Conservation (phyloP, 768 basidiomycete genomes). For the Thelephora aurantiotincta region DNA sequence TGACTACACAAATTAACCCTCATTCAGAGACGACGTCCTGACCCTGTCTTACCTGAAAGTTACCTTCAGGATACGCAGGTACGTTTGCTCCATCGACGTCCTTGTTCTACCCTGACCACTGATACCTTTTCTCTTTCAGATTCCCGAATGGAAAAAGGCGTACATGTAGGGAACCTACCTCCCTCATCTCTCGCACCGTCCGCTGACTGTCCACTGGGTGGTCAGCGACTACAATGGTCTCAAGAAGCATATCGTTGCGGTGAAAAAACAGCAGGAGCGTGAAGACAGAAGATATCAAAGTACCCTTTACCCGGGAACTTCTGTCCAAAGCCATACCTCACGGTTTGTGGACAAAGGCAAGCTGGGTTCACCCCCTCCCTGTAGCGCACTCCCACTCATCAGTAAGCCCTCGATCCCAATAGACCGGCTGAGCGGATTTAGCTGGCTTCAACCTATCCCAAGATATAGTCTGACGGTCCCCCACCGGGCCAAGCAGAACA, state of each 20-base stretch:
- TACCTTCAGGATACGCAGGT: constrained; percentile 64
- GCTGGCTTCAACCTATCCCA: no score
- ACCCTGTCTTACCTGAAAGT: constrained; percentile 18
- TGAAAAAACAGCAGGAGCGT: constrained; percentile 20
- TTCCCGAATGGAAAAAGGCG: constrained; percentile 60
- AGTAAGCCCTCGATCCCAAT: no score
- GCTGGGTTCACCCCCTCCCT: no score
- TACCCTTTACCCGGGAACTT: no score
- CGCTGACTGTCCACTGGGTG: constrained; percentile 1
- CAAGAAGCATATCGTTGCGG: constrained; percentile 48
- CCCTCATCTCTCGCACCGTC: not conserved
- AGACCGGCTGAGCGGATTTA: no score
- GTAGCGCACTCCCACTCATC: no score
- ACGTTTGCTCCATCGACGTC: constrained; percentile 1
- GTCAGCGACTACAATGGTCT: constrained; percentile 58
- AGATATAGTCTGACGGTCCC: no score
- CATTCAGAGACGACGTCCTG: not conserved
- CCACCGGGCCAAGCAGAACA: no score
- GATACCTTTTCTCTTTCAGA: constrained; percentile 23
- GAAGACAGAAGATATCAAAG: no score
- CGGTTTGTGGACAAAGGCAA: no score
- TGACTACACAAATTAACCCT: constrained; percentile 15
- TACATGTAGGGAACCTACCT: constrained; percentile 35
- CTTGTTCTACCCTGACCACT: not conserved
- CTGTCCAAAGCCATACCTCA: no score